Base-by-base conservation (phyloP, 2,329 filamentous ascomycete species). In the Hymenotorrendiella dingleyae region DNA sequence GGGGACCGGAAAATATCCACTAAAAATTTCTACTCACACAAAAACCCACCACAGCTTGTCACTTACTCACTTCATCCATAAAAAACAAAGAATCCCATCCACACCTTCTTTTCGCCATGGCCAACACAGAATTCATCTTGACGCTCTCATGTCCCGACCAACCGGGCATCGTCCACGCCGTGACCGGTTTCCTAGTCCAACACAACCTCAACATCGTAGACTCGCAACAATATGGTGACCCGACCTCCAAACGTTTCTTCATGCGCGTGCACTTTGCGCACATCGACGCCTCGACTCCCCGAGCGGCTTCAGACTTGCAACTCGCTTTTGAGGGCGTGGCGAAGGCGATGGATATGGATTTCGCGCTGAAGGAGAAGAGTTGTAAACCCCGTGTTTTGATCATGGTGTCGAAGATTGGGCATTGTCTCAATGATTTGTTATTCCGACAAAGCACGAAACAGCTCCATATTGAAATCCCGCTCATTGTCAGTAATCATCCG, bases 321-420 rank as follows among this genome's bases (percentile, higher is more conserved):
- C 63, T 61, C 43, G 72, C 76, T 6, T 82, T 91, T 55, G 65
- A 69, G 21, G 64, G 70, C 30, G 77, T 87, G 40, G 82, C 82
- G 3, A 56, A 67, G 39, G 70, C 80, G 20, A 76, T 87, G 66
- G 59, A 71, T 45, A 84, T 88, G 80, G 71, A 79, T 55, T 88
- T 84, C 67, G 73, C 85, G 55, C 74, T 93, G 55, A 74, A 80
- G 11, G 77, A 83, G 3, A 74, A 80, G 10, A 67, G 78, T 37
- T 72, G 80, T 57, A 89, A 88, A 68, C 81, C 82, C 44, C 76
- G 80, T 52, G 82, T 90, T 36, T 71, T 93, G 56, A 87, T 93
- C 70, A 91, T 93, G 86, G 86, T 91, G 22, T 90, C 85, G 58
- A 90, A 90, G 70, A 90, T 88, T 56, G 86, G 86, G 7, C 86